Evolutionary conservation across 129 eudicot species (phyloP), one percentile per base, ranked within the genome.

Genomic region (Flaveria bidentis): DNA sequence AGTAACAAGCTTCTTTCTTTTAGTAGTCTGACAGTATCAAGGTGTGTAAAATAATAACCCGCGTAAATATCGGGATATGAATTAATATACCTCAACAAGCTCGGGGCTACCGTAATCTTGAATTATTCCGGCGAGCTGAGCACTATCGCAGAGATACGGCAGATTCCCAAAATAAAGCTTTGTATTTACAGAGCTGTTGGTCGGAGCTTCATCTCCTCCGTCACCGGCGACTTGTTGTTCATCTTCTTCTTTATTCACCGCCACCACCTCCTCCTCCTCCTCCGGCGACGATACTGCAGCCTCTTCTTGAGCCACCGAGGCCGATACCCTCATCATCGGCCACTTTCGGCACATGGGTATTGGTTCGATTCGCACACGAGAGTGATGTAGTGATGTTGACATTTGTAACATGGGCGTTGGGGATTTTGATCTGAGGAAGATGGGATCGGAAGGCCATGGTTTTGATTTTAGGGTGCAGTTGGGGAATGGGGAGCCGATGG

Each of bases 91-190:
- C 98, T 93, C 98, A 87, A 93, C 88, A 44, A 93, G 90, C 81
- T 93, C 98, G 0, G 97, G 97, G 70, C 79, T 88, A 55, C 81
- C 97, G 70, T 86, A 90, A 30, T 84, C 87, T 80, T 93, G 98
- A 70, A 93, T 82, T 30, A 93, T 87, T 6, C 96, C 98, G 79
- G 97, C 98, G 67, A 93, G 96, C 68, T 88, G 92, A 52, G 98
- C 96, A 85, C 98, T 93, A 62, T 93, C 98, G 69, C 92, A 88
- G 44, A 71, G 83, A 74, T 90, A 93, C 12, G 97, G 98, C 85
- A 93, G 81, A 76, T 93, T 93, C 64, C 98, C 98, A 55, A 90
- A 82, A 33, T 93, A 93, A 33, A 90, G 88, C 88, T 93, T 63
- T 7, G 68, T 63, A 15, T 63, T 63, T 6, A 63, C 67, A 25